Conservation (phyloP, 768 basidiomycete species). For the Pholiota conissans region DNA sequence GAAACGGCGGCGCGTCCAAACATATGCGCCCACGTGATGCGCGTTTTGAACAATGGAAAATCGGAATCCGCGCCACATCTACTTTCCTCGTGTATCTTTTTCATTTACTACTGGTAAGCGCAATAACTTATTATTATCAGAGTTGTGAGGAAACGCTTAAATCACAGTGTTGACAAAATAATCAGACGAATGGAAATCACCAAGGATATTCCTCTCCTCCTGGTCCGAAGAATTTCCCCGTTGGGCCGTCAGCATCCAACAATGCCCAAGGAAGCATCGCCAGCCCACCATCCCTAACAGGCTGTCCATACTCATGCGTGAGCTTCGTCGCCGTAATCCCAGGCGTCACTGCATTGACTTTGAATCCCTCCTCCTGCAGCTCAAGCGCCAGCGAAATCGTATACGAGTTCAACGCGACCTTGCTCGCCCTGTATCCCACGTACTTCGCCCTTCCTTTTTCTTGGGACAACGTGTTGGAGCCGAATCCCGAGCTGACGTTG, state of each 20-base stretch:
- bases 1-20: too few species aligned
- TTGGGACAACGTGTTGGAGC: slow-evolving; percentile 37
- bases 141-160: too few species aligned
- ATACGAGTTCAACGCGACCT: slow-evolving; percentile 66
- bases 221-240: not conserved
- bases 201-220: not conserved
- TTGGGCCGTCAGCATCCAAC: not conserved
- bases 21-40: too few species aligned
- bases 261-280: not conserved
- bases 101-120: too few species aligned
- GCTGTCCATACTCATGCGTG: not conserved
- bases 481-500: slow-evolving; percentile 43
- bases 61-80: too few species aligned
- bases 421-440: slow-evolving; percentile 65
- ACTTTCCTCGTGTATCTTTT: too few species aligned
- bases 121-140: too few species aligned
- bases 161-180: too few species aligned
- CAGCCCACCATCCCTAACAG: not conserved
- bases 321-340: not conserved
- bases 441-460: slow-evolving; percentile 30
- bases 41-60: too few species aligned
- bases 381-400: slow-evolving; percentile 42
- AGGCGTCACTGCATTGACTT: not conserved
- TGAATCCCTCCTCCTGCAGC: not conserved
- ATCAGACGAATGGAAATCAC: too few species aligned